Evolutionary conservation across 2,329 filamentous ascomycete species (phyloP).

Genomic region (Penicillium palitans): DNA sequence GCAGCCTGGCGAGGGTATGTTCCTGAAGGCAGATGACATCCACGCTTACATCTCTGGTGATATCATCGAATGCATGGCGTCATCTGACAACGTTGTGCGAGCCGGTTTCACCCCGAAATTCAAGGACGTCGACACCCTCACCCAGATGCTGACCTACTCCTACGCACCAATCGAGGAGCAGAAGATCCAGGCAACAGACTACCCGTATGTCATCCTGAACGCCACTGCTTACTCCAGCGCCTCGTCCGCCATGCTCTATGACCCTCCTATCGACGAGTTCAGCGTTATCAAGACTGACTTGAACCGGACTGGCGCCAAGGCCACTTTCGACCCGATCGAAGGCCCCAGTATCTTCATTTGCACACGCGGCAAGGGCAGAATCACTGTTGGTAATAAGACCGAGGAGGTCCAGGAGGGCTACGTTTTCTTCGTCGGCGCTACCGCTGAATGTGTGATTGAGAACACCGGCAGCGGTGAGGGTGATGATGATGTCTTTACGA

Average conservation of each 20-base stretch:
- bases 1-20: constrained; percentile 87
- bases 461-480: constrained; percentile 54
- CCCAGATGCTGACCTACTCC: constrained; percentile 89
- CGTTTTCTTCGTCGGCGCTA: constrained; percentile 84
- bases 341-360: constrained; percentile 94
- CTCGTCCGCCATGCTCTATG: constrained; percentile 74
- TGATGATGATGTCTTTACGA: constrained; percentile 71
- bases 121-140: constrained; percentile 89
- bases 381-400: constrained; percentile 79
- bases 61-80: constrained; percentile 98
- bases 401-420: constrained; percentile 72
- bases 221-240: constrained; percentile 75
- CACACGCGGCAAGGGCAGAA: constrained; percentile 77
- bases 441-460: constrained; percentile 78
- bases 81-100: constrained; percentile 97
- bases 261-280: constrained; percentile 96
- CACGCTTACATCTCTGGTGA: constrained; percentile 79
- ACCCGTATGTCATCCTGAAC: constrained; percentile 82
- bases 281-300: constrained; percentile 80
- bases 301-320: constrained; percentile 70
- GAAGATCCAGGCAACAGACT: constrained; percentile 84
- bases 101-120: constrained; percentile 98
- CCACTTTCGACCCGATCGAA: constrained; percentile 80
- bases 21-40: constrained; percentile 93
- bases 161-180: constrained; percentile 94